Evolutionary conservation across 2,329 filamentous ascomycete genomes (phyloP).

Genomic region (Diaporthe citrichinensis): DNA sequence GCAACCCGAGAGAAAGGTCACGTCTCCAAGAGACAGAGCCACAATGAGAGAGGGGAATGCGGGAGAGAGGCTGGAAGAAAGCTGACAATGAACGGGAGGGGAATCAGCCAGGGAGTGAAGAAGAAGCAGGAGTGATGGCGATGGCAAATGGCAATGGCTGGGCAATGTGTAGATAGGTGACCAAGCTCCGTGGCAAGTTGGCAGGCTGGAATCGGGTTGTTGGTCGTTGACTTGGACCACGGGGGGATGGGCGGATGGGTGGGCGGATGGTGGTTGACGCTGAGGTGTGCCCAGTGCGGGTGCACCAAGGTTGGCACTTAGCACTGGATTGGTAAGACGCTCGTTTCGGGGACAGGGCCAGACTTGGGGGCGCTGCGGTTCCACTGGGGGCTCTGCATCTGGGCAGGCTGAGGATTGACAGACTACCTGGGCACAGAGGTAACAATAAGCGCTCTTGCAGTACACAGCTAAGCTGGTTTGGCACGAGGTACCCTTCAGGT

Average conservation of each 20-base stretch:
- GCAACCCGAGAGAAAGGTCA: conserved; percentile 28
- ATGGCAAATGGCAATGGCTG: conserved; percentile 23
- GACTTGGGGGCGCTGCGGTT: not conserved
- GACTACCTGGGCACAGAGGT: not conserved
- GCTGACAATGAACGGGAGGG: conserved; percentile 14
- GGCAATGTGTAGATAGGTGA: conserved; percentile 31
- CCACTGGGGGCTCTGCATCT: conserved; percentile 7
- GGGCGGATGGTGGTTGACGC: conserved; percentile 27
- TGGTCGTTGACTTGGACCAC: conserved; percentile 33
- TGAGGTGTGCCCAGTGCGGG: conserved; percentile 27
- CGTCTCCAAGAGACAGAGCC: conserved; percentile 12
- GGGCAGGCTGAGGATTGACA: not conserved
- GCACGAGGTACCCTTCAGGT: not conserved
- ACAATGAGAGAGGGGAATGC: conserved; percentile 1
- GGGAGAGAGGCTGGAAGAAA: not conserved
- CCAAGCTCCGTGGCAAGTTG: conserved; percentile 32
- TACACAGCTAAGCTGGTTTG: not conserved
- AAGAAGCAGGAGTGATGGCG: conserved; percentile 3
- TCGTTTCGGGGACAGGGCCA: conserved; percentile 9
- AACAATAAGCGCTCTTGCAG: too few species aligned
- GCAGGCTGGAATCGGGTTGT: conserved; percentile 35
- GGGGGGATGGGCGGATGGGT: not conserved
- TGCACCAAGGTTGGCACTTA: conserved; percentile 22
- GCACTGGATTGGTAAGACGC: conserved; percentile 31
- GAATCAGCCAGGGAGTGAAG: conserved; percentile 12